These are phyloP conservation scores for Eucalyptus cladocalyx DNA, from an alignment of 345 rosid species.

Conservation along the genomic window DNA sequence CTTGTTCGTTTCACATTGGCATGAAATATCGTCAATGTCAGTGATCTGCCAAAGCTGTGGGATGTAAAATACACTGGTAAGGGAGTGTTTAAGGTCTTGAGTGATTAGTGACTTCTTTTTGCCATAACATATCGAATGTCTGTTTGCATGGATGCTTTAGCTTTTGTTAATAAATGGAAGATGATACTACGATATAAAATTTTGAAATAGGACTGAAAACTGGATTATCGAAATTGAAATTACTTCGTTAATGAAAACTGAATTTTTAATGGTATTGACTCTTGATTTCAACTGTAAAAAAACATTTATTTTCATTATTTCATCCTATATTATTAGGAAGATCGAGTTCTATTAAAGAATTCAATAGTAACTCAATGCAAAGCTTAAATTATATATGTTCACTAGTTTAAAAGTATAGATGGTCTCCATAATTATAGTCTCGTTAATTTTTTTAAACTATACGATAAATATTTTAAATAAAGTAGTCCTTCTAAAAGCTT, in stretches of 20 bases:
- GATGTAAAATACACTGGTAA: too few relatives aligned
- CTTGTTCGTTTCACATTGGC: background rate
- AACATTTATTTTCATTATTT: background rate
- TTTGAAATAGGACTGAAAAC: background rate
- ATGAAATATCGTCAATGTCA: background rate
- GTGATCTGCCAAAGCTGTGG: too few relatives aligned
- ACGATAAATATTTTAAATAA: background rate
- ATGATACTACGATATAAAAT: background rate
- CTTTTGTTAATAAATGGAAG: background rate
- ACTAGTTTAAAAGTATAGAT: background rate
- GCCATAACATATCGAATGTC: background rate
- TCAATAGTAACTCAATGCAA: background rate
- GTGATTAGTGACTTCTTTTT: background rate
- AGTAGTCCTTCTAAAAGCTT: background rate
- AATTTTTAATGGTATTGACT: background rate
- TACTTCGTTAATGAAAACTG: background rate
- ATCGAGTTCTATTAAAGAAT: too few relatives aligned
- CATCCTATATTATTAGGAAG: background rate
- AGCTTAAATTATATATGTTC: too few relatives aligned
- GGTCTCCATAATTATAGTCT: background rate
- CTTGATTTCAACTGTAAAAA: too few relatives aligned
- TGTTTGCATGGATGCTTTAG: background rate
- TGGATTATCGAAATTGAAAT: background rate
- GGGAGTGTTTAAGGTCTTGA: background rate
- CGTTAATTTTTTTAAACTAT: background rate